Conservation (phyloP, 1,139 yeast genomes). For the Protomyces arabidopsidicola region DNA sequence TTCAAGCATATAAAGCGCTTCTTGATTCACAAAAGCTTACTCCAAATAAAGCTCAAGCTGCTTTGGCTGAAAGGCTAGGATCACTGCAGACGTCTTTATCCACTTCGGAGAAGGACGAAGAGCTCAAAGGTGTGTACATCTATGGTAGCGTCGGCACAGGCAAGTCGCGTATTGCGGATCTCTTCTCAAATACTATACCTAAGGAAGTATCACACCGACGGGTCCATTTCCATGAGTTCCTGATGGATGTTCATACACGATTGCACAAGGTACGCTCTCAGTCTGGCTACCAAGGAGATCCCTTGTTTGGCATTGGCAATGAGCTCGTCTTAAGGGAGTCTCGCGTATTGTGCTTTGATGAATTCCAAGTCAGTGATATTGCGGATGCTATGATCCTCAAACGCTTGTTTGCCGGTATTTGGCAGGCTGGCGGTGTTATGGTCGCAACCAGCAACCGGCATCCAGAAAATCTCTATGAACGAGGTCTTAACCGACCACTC, state of each 20-base stretch:
- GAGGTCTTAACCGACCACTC: slow-evolving; percentile 87
- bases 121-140: slow-evolving; percentile 66
- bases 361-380: slow-evolving; percentile 85
- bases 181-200: slow-evolving; percentile 81
- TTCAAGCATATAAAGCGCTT: slow-evolving; percentile 5
- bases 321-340: slow-evolving; percentile 47
- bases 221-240: slow-evolving; percentile 91
- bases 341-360: slow-evolving; percentile 78
- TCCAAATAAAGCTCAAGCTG: slow-evolving; percentile 6
- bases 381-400: slow-evolving; percentile 96
- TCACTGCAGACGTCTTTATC: background rate
- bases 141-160: slow-evolving; percentile 99
- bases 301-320: slow-evolving; percentile 60
- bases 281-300: slow-evolving; percentile 64
- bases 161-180: slow-evolving; percentile 95
- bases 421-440: slow-evolving; percentile 75
- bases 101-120: background rate
- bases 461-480: slow-evolving; percentile 85
- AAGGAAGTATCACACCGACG: slow-evolving; percentile 56
- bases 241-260: slow-evolving; percentile 88
- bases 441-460: slow-evolving; percentile 94
- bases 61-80: slow-evolving; percentile 6
- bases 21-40: background rate
- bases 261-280: slow-evolving; percentile 65
- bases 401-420: slow-evolving; percentile 58